Conservation (phyloP, 345 rosid species). For the Acer negundo region DNA sequence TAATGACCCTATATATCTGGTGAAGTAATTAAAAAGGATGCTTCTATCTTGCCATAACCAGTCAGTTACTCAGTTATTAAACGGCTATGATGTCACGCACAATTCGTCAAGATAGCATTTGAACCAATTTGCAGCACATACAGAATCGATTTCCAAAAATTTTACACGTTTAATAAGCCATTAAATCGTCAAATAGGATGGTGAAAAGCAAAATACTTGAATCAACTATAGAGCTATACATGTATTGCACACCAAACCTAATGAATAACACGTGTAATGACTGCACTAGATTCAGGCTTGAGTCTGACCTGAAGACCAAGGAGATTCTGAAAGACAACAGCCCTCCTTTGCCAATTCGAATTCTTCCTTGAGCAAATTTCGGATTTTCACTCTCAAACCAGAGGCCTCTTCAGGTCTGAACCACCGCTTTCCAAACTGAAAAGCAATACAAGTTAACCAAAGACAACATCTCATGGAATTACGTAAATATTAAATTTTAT, state of each 20-base stretch:
- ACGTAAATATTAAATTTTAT: neutral
- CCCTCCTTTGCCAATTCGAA: conserved; percentile 38
- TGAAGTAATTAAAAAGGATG: neutral
- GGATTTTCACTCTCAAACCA: conserved; percentile 66
- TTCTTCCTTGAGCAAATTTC: conserved; percentile 47
- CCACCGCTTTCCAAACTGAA: conserved; percentile 87
- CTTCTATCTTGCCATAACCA: neutral
- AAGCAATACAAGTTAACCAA: conserved; percentile 7
- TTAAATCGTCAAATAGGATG: neutral
- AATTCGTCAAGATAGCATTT: neutral
- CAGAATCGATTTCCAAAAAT: conserved; percentile 1
- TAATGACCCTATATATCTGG: neutral
- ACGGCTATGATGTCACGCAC: neutral
- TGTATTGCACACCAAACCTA: conserved; percentile 9
- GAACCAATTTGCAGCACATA: conserved; percentile 4
- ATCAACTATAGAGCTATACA: conserved; percentile 19
- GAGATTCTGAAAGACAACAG: conserved; percentile 7
- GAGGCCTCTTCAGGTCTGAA: conserved; percentile 90
- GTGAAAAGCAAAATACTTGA: neutral
- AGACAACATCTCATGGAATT: neutral
- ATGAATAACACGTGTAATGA: neutral
- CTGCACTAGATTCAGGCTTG: conserved; percentile 28
- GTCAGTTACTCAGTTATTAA: neutral
- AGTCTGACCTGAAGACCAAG: conserved; percentile 18
- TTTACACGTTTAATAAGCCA: neutral